Evolutionary conservation across 176 grass and related monocot genomes (phyloP).

Genomic region (Eragrostis curvula): DNA sequence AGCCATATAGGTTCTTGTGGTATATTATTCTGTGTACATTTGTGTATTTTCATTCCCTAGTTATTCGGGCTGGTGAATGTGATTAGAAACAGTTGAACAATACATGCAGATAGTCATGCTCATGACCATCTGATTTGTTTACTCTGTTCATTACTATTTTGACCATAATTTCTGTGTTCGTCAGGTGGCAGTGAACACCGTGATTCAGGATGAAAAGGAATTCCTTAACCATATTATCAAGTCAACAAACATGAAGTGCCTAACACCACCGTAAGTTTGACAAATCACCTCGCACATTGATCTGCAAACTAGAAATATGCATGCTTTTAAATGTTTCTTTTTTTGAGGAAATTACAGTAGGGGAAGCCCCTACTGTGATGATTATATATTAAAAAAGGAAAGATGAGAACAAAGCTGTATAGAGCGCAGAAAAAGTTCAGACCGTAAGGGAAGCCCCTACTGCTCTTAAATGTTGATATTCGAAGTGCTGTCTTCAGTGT

Average conservation of each 20-base stretch:
- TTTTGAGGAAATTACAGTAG: no score
- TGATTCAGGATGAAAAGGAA: constrained; percentile 82
- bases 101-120: background rate
- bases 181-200: constrained; percentile 78
- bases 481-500: background rate
- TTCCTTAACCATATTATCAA: constrained; percentile 87
- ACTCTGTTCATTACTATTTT: constrained; percentile 10
- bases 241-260: constrained; percentile 91
- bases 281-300: background rate
- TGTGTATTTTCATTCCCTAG: background rate
- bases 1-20: background rate
- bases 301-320: background rate
- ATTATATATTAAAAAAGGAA: no score
- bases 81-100: background rate
- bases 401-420: no score
- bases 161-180: background rate
- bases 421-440: no score
- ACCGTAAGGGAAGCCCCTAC: no score
- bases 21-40: background rate
- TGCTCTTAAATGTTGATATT: background rate
- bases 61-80: background rate
- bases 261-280: constrained; percentile 77
- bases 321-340: constrained; percentile 2
- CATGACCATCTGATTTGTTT: background rate
- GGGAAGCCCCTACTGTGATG: no score